These are phyloP conservation scores for Alternaria viburni DNA, from an alignment of 2,329 filamentous ascomycete genomes.

Conservation along the genomic window DNA sequence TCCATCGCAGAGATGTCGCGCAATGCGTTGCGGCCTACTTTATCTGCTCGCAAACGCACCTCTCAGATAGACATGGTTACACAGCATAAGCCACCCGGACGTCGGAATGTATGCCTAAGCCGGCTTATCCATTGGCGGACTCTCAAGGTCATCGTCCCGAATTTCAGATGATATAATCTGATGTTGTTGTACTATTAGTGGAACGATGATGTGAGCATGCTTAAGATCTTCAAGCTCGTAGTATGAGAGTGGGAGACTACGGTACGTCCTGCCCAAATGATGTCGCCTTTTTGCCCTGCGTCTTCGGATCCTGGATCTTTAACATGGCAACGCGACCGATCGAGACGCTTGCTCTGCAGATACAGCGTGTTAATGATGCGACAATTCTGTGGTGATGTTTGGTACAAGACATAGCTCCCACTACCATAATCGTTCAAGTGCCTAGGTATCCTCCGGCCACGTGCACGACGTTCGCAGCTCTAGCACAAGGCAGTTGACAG, in stretches of 20 bases:
- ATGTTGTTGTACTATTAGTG: neutral
- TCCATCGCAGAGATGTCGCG: slow-evolving; percentile 11
- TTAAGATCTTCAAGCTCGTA: neutral
- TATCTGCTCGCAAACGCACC: slow-evolving; percentile 12
- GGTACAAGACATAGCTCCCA: neutral
- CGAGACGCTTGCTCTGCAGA: slow-evolving; percentile 1
- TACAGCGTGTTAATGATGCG: neutral
- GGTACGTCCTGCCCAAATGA: slow-evolving; percentile 1
- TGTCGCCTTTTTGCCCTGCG: neutral
- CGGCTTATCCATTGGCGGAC: neutral
- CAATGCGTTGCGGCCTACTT: slow-evolving; percentile 18
- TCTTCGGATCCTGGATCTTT: neutral
- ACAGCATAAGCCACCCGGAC: slow-evolving; percentile 2
- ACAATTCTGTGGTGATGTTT: neutral
- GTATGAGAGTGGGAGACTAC: neutral
- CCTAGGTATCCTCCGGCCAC: neutral
- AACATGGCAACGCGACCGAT: neutral
- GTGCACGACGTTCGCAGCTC: slow-evolving; percentile 4
- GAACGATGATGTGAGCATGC: neutral
- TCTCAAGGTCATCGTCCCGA: neutral
- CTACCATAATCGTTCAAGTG: neutral
- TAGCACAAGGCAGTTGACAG: neutral
- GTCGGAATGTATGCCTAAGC: neutral
- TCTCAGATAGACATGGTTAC: neutral
- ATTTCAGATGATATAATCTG: neutral